Evolutionary conservation across 495 filamentous ascomycete genomes (phyloP), one percentile per base, ranked within the genome.

Genomic region (Bacidia rubella): DNA sequence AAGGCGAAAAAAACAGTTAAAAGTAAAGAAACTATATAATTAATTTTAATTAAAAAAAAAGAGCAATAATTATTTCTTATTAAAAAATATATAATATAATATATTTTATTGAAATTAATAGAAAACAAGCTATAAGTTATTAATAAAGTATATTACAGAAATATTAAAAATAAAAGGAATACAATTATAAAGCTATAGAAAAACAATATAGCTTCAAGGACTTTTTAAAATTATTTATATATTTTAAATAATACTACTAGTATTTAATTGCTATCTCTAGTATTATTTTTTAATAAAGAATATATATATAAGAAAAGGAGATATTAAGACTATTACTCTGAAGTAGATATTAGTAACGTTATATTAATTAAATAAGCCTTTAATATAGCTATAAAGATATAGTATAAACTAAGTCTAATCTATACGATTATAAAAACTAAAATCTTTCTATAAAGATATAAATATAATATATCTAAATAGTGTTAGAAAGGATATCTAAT

Each of bases 381-480:
- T 35, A 35, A 35, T 7, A 35, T 7, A 7, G 15, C 5, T 35
- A 7, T 15, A 7, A 35, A 35, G 5, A 35, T 35, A 35, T 7
- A 35, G 15, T 7, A 35, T 35, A 35, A 35, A 35, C 15, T 7
- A 7, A 35, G 15, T 15, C 29, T 35, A 7, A 35, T 7, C 29
- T 17, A 19, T 19, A 44, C 19, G 5, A 17, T 44, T 44, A 44
- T 19, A 17, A 9, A 19, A 44, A 44, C 5, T 44, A 44, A 44
- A 17, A 9, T 19, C 19, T 44, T 19, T 7, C 19, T 7, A 44
- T 21, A 49, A 57, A 39, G 17, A 44, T 29, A 47, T 55, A n/a
- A n/a, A 27, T 47, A 40, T 54, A 3, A 39, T 48, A 25, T 51
- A 60, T 54, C 22, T 53, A 35, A 43, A 53, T 56, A 59, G 15